Evolutionary conservation across 768 basidiomycete species (phyloP), one percentile per base, ranked within the genome.

Genomic region (Xanthoconium purpureum): DNA sequence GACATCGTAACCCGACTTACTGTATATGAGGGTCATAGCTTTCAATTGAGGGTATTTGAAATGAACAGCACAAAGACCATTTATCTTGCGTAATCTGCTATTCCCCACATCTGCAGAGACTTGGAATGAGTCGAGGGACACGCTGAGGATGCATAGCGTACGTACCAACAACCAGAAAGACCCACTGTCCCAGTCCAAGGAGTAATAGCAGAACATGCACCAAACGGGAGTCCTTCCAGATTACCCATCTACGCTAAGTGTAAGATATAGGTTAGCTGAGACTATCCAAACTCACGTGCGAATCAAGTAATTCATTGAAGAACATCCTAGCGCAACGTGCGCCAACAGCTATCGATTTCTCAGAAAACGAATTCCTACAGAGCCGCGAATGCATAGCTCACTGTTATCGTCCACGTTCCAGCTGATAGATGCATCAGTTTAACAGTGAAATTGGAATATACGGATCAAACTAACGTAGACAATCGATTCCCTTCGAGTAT

Each of bases 261-360:
- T 38, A 14, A 50, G 39, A 47, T 13, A 13, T 4, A 30, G 18
- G 7, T 38, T 11, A 38, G 4, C 3, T 6, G 13, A 37, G 12
- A 10, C 30, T 17, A 24, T 24, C 4, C 33, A 11, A 40, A 47
- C 64, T 37, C 50, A 70, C 66, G 66, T 54, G 52, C 68, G 63
- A 42, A 68, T 59, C 56, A 59, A 52, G 30, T 70, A 59, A 51
- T 61, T 68, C 1, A 37, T 57, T 0, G 68, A 70, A 20, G 61
- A 55, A 32, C 68, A 63, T 17, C 42, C 66, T 1, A 70, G 6
- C 9, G 56, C 42, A 12, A 57, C 28, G 46, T 38, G 30, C 13
- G 36, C 52, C 2, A 47, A 9, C 33, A 1, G 14, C 37, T 2
- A n/a, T 15, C 2, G 7, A 11, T 29, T 33, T n/a, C 2, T 63